phyloP scores from a whole-genome alignment of 305 asterid genomes.

The Solanum hybrid region DNA sequence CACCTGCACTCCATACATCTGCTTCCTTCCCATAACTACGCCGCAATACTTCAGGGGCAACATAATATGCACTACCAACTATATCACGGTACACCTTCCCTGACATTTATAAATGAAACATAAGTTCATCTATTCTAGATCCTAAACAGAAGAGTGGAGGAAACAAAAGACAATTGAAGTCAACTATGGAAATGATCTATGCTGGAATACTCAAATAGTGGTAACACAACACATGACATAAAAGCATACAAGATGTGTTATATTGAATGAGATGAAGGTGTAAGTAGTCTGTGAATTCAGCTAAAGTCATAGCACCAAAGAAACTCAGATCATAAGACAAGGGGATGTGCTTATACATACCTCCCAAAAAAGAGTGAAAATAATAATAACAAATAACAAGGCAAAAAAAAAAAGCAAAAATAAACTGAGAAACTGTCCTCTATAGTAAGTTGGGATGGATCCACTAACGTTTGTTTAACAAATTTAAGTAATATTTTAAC shows the following conservation, averaged over 20 bases:
- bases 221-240: neutral
- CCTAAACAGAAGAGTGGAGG: neutral
- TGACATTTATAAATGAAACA: slow-evolving; percentile 20
- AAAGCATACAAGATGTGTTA: neutral
- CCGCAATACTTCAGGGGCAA: slow-evolving; percentile 76
- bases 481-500: neutral
- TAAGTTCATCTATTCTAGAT: neutral
- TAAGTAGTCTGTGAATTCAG: neutral
- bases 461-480: neutral
- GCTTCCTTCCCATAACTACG: slow-evolving; percentile 81
- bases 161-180: neutral
- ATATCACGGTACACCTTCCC: slow-evolving; percentile 77
- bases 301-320: neutral
- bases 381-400: neutral
- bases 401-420: neutral
- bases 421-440: neutral
- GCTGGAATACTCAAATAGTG: neutral
- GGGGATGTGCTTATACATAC: neutral
- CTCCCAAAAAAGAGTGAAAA: neutral
- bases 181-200: neutral
- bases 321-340: neutral
- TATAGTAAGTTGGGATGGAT: neutral
- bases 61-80: slow-evolving; percentile 86
- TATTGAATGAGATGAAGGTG: neutral
- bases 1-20: slow-evolving; percentile 93